Evolutionary conservation across 2,329 filamentous ascomycete genomes (phyloP).

Genomic region (Elsinoe necatrix): DNA sequence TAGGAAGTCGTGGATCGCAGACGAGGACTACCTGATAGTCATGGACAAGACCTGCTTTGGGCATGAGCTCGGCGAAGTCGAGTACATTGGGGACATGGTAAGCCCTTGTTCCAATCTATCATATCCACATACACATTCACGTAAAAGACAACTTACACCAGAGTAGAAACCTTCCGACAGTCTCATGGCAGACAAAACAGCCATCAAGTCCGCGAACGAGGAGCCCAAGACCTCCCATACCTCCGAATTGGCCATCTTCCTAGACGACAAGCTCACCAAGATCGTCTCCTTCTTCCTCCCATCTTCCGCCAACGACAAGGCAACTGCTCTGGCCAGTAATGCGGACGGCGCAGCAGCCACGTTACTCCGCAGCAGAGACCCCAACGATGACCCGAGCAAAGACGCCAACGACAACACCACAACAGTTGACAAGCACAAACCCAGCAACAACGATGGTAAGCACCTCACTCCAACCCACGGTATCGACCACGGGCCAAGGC

Average conservation of each 20-base stretch:
- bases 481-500: too few species aligned
- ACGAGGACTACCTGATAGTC: constrained; percentile 2
- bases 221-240: background rate
- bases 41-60: constrained; percentile 10
- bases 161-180: background rate
- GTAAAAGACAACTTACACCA: background rate
- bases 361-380: background rate
- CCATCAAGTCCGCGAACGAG: background rate
- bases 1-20: background rate
- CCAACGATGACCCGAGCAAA: background rate
- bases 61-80: constrained; percentile 3
- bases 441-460: background rate
- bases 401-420: background rate
- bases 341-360: background rate
- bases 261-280: background rate
- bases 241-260: background rate
- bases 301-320: background rate
- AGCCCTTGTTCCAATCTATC: background rate
- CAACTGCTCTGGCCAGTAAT: background rate
- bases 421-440: background rate
- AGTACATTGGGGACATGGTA: background rate
- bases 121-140: background rate
- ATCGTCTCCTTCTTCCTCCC: background rate
- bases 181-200: too few species aligned
- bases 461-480: background rate